A percentile compares a stretch with the other conserved stretches of the same genome.
phyloP scores from a whole-genome alignment of 2,329 filamentous ascomycete genomes.

The Penicillium sp. region DNA sequence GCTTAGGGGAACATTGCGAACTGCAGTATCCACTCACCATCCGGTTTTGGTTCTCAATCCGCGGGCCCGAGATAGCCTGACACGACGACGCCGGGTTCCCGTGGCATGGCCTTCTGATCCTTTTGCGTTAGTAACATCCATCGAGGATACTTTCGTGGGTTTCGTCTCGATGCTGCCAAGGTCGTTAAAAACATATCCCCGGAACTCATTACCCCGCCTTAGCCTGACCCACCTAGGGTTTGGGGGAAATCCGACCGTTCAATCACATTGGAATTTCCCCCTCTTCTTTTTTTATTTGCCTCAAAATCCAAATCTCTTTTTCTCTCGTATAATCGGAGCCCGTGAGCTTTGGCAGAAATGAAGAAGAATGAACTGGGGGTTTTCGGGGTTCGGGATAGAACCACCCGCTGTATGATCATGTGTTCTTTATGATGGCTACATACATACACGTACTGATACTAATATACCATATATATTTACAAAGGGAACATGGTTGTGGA shows the following conservation, averaged over 20 bases:
- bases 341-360: background rate
- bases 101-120: background rate
- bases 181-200: background rate
- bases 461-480: background rate
- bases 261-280: background rate
- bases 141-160: background rate
- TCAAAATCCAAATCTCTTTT: background rate
- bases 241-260: background rate
- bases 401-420: background rate
- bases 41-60: constrained; percentile 19
- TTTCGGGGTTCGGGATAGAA: background rate
- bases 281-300: background rate
- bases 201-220: background rate
- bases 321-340: background rate
- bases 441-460: background rate
- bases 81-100: constrained; percentile 9
- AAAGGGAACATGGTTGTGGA: background rate
- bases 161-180: constrained; percentile 7
- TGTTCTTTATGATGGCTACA: background rate
- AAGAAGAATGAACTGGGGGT: background rate
- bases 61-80: constrained; percentile 17
- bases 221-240: background rate
- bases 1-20: background rate
- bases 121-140: background rate
- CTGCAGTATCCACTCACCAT: constrained; percentile 10